phyloP scores from a whole-genome alignment of 352 stramenopile genomes.

The Globisporangium heterothallicum region DNA sequence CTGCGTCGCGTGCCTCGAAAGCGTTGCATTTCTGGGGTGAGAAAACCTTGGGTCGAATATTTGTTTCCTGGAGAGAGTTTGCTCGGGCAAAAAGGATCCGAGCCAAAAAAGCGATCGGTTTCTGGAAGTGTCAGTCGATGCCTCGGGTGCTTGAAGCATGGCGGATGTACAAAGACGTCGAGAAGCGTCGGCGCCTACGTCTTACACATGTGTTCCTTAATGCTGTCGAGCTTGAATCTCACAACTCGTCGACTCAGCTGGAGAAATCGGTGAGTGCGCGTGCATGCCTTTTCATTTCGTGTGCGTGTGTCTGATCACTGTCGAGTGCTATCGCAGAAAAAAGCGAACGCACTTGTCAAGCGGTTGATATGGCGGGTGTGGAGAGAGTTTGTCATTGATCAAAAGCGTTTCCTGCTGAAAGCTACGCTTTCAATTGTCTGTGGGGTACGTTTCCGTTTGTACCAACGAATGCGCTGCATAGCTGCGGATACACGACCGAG shows the following conservation, averaged over 20 bases:
- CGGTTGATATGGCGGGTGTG: constrained; percentile 44
- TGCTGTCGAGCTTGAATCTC: constrained; percentile 45
- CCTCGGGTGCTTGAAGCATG: constrained; percentile 57
- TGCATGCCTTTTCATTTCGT: background rate
- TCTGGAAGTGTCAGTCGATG: constrained; percentile 66
- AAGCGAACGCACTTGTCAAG: constrained; percentile 41
- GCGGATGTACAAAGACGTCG: constrained; percentile 21
- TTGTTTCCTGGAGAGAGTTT: constrained; percentile 37
- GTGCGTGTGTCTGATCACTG: background rate
- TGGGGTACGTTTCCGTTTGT: constrained; percentile 27
- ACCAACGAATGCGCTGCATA: too few relatives aligned
- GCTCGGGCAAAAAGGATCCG: constrained; percentile 33
- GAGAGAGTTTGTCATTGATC: constrained; percentile 39
- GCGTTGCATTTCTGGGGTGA: constrained; percentile 62
- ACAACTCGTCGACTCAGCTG: constrained; percentile 63
- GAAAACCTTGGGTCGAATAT: constrained; percentile 38
- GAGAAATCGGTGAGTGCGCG: constrained; percentile 26
- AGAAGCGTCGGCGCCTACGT: constrained; percentile 25
- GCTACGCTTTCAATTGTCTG: constrained; percentile 63
- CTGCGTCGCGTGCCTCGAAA: constrained; percentile 29
- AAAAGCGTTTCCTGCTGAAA: constrained; percentile 70
- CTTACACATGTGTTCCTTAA: constrained; percentile 63
- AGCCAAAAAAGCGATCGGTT: constrained; percentile 52
- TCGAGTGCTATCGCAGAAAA: constrained; percentile 16
- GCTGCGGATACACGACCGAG: too few relatives aligned